Conservation (phyloP, 2,329 filamentous ascomycete genomes). For the Laburnicola sp. region DNA sequence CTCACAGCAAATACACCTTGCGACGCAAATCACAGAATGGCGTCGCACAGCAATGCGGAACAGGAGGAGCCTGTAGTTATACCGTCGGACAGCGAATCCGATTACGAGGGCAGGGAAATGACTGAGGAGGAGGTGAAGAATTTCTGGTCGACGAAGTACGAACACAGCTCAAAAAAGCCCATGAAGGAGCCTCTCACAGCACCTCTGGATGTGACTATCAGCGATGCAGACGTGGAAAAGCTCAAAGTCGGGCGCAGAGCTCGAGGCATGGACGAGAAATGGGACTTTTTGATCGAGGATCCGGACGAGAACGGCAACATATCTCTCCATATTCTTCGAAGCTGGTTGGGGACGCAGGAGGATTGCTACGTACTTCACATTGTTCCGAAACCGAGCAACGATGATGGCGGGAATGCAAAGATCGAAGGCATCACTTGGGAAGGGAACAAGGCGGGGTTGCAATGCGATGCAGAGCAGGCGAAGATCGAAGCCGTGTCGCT, state of each 20-base stretch:
- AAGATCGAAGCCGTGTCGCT: constrained; percentile 9
- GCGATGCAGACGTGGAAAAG: constrained; percentile 13
- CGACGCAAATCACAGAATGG: constrained; percentile 9
- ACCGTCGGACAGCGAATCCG: neutral
- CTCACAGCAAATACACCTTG: constrained; percentile 8
- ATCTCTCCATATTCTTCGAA: constrained; percentile 13
- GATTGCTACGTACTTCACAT: constrained; percentile 13
- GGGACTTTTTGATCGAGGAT: constrained; percentile 10
- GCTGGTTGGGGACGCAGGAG: constrained; percentile 2
- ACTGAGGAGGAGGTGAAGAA: constrained; percentile 9
- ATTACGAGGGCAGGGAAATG: constrained; percentile 3
- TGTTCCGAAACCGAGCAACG: constrained; percentile 10
- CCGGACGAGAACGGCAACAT: constrained; percentile 11
- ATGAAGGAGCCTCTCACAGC: constrained; percentile 14
- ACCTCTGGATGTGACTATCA: constrained; percentile 10
- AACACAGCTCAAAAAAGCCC: constrained; percentile 5
- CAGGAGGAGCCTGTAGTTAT: neutral
- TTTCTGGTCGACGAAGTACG: constrained; percentile 4
- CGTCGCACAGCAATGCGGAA: constrained; percentile 3
- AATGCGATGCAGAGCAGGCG: constrained; percentile 10
- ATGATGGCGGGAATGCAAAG: constrained; percentile 10
- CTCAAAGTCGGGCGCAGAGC: constrained; percentile 13
- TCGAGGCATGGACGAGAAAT: constrained; percentile 12
- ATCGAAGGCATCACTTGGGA: constrained; percentile 13
- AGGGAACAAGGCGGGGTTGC: constrained; percentile 5